Evolutionary conservation across 306 rosid genomes (phyloP).

Genomic region (Lupinus albus): DNA sequence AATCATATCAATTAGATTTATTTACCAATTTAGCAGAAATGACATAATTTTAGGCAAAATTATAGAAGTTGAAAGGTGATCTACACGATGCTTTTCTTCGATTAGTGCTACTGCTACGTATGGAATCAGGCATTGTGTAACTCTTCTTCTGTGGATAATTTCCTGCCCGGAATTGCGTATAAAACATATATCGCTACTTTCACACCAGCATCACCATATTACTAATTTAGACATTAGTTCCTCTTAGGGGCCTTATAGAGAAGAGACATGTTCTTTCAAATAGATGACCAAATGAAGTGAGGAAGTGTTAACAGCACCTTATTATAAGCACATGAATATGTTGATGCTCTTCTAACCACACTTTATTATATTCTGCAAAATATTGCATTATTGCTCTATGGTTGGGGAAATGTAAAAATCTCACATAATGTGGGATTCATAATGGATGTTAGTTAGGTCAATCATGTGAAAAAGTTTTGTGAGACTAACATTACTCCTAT

Average conservation of each 20-base stretch:
- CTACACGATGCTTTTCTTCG: conserved; percentile 34
- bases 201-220: conserved; percentile 41
- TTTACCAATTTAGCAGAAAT: neutral
- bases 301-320: conserved; percentile 15
- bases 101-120: conserved; percentile 18
- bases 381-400: conserved; percentile 33
- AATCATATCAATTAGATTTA: conserved; percentile 23
- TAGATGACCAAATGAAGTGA: conserved; percentile 29
- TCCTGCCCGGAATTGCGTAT: conserved; percentile 34
- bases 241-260: conserved; percentile 31
- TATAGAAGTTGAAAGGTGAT: conserved; percentile 7
- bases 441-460: neutral
- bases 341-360: conserved; percentile 27
- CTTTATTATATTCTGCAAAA: conserved; percentile 33
- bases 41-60: neutral
- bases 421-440: neutral
- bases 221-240: conserved; percentile 13
- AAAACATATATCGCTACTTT: conserved; percentile 26
- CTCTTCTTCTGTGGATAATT: conserved; percentile 28
- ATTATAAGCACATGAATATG: conserved; percentile 27
- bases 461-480: neutral
- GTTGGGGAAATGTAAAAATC: neutral
- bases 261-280: conserved; percentile 39
- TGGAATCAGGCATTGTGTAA: conserved; percentile 46
- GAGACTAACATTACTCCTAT: neutral